phyloP scores from a whole-genome alignment of 139 green algal species.

The Eudorina sp. region DNA sequence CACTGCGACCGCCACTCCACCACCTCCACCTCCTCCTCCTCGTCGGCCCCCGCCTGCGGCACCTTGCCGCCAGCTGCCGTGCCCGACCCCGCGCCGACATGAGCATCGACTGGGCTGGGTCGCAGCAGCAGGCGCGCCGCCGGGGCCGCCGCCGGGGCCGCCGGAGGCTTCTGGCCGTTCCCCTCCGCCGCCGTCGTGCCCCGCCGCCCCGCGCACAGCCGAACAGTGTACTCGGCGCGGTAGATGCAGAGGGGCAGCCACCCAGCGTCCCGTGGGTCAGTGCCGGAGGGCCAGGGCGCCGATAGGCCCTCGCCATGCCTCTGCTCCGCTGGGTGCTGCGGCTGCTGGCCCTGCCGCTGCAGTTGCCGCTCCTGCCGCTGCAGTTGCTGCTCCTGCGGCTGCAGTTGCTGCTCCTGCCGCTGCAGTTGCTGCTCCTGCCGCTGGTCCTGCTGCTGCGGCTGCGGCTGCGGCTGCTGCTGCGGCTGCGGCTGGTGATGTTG shows the following conservation, averaged over 20 bases:
- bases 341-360: background rate
- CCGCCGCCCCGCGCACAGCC: background rate
- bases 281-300: background rate
- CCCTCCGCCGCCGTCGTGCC: background rate
- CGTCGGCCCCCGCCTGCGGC: background rate
- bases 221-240: background rate
- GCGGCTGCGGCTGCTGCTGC: no score
- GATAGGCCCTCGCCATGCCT: background rate
- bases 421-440: no score
- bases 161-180: background rate
- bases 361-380: background rate
- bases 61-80: background rate
- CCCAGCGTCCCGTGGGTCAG: background rate
- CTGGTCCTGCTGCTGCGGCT: no score
- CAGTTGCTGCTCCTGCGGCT: background rate
- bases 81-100: background rate
- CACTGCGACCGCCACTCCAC: slow-evolving; percentile 24
- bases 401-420: background rate
- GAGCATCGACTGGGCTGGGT: background rate
- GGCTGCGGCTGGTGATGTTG: no score
- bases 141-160: background rate
- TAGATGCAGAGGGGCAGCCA: slow-evolving; percentile 46
- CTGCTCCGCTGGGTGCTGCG: background rate
- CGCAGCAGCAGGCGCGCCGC: background rate
- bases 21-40: background rate